phyloP scores from a whole-genome alignment of 164 flowering plant genomes.

The Annona cherimola region DNA sequence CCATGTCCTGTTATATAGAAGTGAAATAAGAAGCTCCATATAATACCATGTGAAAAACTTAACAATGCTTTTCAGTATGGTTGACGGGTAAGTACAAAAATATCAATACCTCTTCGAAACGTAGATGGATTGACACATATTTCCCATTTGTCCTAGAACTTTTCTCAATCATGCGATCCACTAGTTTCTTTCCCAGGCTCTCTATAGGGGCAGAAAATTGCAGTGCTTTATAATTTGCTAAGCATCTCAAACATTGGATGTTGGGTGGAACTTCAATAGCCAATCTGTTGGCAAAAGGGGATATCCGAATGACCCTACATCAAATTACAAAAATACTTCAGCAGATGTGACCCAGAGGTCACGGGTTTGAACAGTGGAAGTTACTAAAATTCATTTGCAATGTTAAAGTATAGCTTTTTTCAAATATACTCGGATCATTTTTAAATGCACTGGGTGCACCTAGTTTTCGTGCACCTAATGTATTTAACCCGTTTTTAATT shows the following conservation, averaged over 20 bases:
- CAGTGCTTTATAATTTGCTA: conserved; percentile 74
- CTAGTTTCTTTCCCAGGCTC: conserved; percentile 51
- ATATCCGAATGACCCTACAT: conserved; percentile 68
- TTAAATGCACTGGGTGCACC: too few species aligned
- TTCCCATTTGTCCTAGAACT: conserved; percentile 63
- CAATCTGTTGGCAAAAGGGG: conserved; percentile 95
- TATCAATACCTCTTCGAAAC: conserved; percentile 74
- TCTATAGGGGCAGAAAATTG: conserved; percentile 62
- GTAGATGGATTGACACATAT: conserved; percentile 78
- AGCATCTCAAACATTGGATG: conserved; percentile 74
- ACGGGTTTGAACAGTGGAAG: background rate
- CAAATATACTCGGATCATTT: too few species aligned
- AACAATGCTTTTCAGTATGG: background rate
- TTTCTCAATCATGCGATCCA: conserved; percentile 52
- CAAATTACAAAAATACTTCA: background rate
- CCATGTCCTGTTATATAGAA: conserved; percentile 68
- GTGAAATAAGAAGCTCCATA: background rate
- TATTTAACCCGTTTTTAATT: too few species aligned
- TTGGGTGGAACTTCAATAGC: conserved; percentile 67
- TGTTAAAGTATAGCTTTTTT: too few species aligned
- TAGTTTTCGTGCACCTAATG: too few species aligned
- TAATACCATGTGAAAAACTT: background rate
- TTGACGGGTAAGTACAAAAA: background rate
- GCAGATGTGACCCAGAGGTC: background rate
- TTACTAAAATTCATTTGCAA: background rate